phyloP scores from a whole-genome alignment of 768 basidiomycete genomes.

The Kwoniella sp. region DNA sequence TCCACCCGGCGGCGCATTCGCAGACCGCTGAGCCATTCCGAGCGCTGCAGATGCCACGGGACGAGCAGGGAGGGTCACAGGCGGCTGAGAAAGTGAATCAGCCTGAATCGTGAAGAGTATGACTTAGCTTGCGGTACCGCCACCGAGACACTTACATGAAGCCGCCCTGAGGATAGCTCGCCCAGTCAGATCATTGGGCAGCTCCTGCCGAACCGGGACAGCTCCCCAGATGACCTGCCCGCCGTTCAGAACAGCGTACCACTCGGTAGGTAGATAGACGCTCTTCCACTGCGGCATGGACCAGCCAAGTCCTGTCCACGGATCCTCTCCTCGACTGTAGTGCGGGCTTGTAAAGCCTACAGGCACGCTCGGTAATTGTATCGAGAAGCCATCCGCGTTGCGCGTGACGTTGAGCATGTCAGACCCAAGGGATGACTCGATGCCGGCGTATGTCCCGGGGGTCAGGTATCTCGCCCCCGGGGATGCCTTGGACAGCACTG shows the following conservation, averaged over 20 bases:
- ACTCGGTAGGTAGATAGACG: conserved; percentile 28
- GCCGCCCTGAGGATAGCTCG: conserved; percentile 15
- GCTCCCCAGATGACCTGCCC: conserved; percentile 36
- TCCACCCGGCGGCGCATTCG: conserved; percentile 37
- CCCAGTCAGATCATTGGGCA: conserved; percentile 14
- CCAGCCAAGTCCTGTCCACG: conserved; percentile 10
- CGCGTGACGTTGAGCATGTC: conserved; percentile 4
- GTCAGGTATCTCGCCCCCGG: conserved; percentile 3
- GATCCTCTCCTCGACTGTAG: conserved; percentile 11
- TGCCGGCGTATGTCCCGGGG: conserved; percentile 12
- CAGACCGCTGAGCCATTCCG: conserved; percentile 16
- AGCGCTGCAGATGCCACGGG: conserved; percentile 30
- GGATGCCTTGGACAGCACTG: conserved; percentile 18
- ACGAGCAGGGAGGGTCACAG: conserved; percentile 39
- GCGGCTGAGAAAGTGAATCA: conserved; percentile 10
- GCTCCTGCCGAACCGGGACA: conserved; percentile 19
- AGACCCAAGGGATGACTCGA: conserved; percentile 15
- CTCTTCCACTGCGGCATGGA: conserved; percentile 20
- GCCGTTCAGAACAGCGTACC: conserved; percentile 26
- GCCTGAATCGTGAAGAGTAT: background rate
- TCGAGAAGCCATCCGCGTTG: background rate
- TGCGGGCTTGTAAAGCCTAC: conserved; percentile 9
- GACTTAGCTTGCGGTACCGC: background rate
- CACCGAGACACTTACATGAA: conserved; percentile 20
- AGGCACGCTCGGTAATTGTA: conserved; percentile 21